Base-by-base conservation (phyloP, 768 basidiomycete genomes). In the Amanita polypyramis region DNA sequence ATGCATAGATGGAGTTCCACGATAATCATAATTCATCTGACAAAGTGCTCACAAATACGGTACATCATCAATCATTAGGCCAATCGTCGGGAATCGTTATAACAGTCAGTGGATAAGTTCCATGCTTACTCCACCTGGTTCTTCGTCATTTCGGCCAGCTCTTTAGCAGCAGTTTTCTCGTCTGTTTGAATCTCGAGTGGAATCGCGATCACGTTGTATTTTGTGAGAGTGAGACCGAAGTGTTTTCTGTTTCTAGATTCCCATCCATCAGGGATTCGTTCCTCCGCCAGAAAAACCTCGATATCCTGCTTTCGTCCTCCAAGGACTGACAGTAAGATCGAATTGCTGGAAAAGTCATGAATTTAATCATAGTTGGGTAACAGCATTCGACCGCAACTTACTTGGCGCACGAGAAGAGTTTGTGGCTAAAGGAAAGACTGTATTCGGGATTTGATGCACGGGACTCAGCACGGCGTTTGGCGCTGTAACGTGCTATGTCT, bases 261-360 rank as follows among this genome's bases (percentile, higher is more conserved):
- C 82, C 84, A 89, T 17, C 77, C 77, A 0, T 81, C 70, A 0
- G 81, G 79, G 27, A 90, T 57, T 12, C 84, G 74, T 53, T 90
- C 86, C 38, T 90, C 82, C 7, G 68, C 58, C n/a, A 90, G 60
- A 42, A 85, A 56, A 0, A 70, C 53, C 35, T 72, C 63, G 32
- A 88, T 54, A 49, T 82, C 81, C 6, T 67, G 61, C 4, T 81
- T 56, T 15, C 71, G 67, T 2, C 85, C 82, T 4, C 82, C 88
- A 53, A 86, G 81, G 45, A 82, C 76, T 1, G 73, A 74, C 12
- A 82, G 61, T 42, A 89, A 52, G 0, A 82, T 81, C 0, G 81
- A 75, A 0, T 79, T 70, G 61, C 82, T 85, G 50, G 23, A 35
- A n/a, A 23, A 21, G 27, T 20, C 6, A 27, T 20, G 15, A 11